Conservation (phyloP, 2,329 filamentous ascomycete species). For the Xylaria sp. region DNA sequence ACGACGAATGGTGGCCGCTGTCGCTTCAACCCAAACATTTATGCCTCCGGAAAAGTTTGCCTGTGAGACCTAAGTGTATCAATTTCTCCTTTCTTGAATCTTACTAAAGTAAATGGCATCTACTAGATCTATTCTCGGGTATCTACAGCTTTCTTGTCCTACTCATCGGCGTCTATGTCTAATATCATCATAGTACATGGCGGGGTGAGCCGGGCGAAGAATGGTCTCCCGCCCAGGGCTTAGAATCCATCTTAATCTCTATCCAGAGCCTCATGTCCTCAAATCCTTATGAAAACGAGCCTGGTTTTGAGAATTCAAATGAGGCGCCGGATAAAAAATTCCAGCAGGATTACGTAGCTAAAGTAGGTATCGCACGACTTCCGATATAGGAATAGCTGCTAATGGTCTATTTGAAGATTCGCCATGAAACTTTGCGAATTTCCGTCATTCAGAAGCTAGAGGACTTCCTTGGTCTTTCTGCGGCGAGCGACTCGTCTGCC, state of each 20-base stretch:
- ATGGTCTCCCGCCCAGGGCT: slow-evolving; percentile 95
- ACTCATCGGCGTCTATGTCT: slow-evolving; percentile 28
- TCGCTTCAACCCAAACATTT: slow-evolving; percentile 98
- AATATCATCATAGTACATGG: slow-evolving; percentile 77
- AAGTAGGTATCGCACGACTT: slow-evolving; percentile 63
- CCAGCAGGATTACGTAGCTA: slow-evolving; percentile 80
- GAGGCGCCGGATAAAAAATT: slow-evolving; percentile 75
- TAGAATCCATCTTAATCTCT: slow-evolving; percentile 93
- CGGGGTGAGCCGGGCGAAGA: slow-evolving; percentile 88
- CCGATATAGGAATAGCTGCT: not conserved
- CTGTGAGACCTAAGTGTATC: slow-evolving; percentile 68
- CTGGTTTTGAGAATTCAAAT: slow-evolving; percentile 85
- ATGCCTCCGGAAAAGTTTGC: slow-evolving; percentile 90
- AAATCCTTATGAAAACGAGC: slow-evolving; percentile 96
- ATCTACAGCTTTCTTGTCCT: slow-evolving; percentile 47
- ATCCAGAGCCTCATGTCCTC: slow-evolving; percentile 96
- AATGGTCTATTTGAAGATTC: slow-evolving; percentile 70
- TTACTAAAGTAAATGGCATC: slow-evolving; percentile 21
- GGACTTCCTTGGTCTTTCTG: slow-evolving; percentile 74
- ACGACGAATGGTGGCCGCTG: slow-evolving; percentile 91
- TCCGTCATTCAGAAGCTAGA: slow-evolving; percentile 89
- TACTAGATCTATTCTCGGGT: slow-evolving; percentile 85
- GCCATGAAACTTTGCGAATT: slow-evolving; percentile 88
- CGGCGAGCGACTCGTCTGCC: slow-evolving; percentile 58
- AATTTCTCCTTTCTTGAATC: not conserved